Percentiles rank a stretch among this genome's conserved stretches.
phyloP scores from a whole-genome alignment of 2,329 filamentous ascomycete genomes.

The Leptodontidium sp. region DNA sequence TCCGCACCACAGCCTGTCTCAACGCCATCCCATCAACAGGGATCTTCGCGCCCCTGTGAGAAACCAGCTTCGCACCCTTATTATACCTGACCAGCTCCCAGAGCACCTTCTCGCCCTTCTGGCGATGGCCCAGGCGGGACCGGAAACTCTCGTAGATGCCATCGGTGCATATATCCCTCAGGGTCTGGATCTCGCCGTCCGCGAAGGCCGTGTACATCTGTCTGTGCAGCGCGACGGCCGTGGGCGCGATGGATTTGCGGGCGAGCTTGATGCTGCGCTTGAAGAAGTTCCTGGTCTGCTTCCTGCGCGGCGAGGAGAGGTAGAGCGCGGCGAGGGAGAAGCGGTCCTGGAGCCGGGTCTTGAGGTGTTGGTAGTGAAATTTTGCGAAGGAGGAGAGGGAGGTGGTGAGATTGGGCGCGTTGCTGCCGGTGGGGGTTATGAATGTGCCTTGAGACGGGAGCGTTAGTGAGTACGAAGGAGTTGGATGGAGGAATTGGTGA shows the following conservation, averaged over 20 bases:
- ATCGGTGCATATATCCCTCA: conserved; percentile 62
- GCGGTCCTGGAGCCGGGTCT: conserved; percentile 38
- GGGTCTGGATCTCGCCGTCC: conserved; percentile 58
- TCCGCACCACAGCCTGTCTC: conserved; percentile 68
- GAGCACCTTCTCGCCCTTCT: conserved; percentile 52
- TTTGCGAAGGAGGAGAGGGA: conserved; percentile 32
- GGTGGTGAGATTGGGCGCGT: conserved; percentile 44
- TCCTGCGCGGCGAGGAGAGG: conserved; percentile 29
- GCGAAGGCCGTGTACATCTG: conserved; percentile 70
- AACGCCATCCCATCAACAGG: conserved; percentile 54
- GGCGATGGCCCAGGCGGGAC: conserved; percentile 61
- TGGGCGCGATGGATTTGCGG: conserved; percentile 55
- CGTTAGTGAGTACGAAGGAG: conserved; percentile 25
- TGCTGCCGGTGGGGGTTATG: conserved; percentile 46
- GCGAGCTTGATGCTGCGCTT: conserved; percentile 52
- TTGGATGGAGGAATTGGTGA: too few species aligned
- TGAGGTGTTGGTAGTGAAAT: conserved; percentile 43
- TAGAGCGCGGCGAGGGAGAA: conserved; percentile 36
- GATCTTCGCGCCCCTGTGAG: conserved; percentile 60
- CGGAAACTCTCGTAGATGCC: conserved; percentile 60
- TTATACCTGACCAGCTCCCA: conserved; percentile 66
- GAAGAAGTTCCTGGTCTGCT: conserved; percentile 27
- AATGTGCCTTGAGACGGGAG: conserved; percentile 47
- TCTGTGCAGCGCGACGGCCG: conserved; percentile 66
- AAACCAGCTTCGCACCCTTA: conserved; percentile 49